Evolutionary conservation across 1,284 basidiomycete genomes (phyloP).

Genomic region (Leccinum fuscescens): DNA sequence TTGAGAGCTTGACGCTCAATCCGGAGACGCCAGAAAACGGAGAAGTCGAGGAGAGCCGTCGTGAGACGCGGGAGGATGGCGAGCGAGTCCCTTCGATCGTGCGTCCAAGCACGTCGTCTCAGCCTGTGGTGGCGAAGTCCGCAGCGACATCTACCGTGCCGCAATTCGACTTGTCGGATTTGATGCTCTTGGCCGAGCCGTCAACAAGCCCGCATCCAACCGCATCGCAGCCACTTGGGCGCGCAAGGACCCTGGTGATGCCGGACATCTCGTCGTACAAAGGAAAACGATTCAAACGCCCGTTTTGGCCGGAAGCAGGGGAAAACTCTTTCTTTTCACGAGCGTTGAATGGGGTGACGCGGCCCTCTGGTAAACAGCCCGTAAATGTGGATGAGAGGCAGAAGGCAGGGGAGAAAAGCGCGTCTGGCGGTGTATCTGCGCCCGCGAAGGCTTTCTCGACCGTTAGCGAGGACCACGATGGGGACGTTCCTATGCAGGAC

Average conservation of each 20-base stretch:
- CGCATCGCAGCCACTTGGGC: conserved; percentile 1
- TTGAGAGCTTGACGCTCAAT: too few relatives aligned
- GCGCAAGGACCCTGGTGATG: conserved; percentile 11
- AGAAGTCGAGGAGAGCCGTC: not conserved
- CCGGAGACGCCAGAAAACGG: not conserved
- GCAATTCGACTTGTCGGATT: not conserved
- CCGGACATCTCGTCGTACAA: conserved; percentile 28
- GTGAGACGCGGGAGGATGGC: not conserved
- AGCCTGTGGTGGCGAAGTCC: not conserved
- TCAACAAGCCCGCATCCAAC: conserved; percentile 1
- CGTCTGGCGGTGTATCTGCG: not conserved
- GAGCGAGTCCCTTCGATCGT: not conserved
- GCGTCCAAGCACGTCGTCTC: not conserved
- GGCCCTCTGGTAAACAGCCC: not conserved
- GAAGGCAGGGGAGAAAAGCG: not conserved
- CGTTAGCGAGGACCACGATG: not conserved
- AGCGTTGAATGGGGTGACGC: conserved; percentile 9
- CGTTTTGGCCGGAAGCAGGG: not conserved
- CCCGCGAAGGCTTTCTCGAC: not conserved
- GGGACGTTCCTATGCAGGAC: conserved; percentile 9
- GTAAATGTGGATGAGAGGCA: not conserved
- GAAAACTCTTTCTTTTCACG: conserved; percentile 30
- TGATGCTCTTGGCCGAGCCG: not conserved
- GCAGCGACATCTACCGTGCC: not conserved
- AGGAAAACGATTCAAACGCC: conserved; percentile 22